Evolutionary conservation across 768 basidiomycete genomes (phyloP).

Genomic region (Strobilomyces confusus): DNA sequence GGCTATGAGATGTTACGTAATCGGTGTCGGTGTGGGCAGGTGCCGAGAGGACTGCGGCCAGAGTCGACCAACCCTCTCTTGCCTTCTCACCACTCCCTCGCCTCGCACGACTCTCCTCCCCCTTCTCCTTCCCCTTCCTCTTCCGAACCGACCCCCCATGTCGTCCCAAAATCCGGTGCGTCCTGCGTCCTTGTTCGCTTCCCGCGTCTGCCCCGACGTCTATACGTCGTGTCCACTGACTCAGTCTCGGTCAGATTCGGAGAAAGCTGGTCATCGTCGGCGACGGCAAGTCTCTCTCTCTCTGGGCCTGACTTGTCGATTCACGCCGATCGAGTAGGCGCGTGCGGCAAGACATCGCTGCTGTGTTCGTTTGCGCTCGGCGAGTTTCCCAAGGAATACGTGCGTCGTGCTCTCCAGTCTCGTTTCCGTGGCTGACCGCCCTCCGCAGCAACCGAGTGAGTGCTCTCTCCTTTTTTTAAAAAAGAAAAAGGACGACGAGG

Average conservation of each 20-base stretch:
- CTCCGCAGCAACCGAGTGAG: constrained; percentile 43
- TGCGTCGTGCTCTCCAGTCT: constrained; percentile 37
- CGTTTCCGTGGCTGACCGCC: neutral
- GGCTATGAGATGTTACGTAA: constrained; percentile 26
- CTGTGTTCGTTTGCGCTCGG: constrained; percentile 90
- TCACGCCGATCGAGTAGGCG: constrained; percentile 45
- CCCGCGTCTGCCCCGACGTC: neutral
- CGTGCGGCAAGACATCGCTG: constrained; percentile 94
- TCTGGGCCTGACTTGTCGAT: too few relatives aligned
- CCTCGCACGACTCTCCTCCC: neutral
- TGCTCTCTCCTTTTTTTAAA: neutral
- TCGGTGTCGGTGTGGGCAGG: constrained; percentile 20
- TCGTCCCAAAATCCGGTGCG: constrained; percentile 60
- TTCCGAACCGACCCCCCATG: too few relatives aligned
- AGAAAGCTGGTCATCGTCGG: constrained; percentile 96
- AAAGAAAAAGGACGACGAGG: too few relatives aligned
- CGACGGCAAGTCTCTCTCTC: constrained; percentile 61
- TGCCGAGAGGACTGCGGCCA: constrained; percentile 26
- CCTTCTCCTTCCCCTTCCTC: neutral
- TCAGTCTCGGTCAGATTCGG: constrained; percentile 57
- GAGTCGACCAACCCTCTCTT: constrained; percentile 19
- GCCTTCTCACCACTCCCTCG: constrained; percentile 14
- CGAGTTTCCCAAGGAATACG: constrained; percentile 95
- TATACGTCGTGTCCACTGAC: neutral
- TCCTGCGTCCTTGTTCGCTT: constrained; percentile 13